A percentile compares a stretch with the other conserved stretches of the same genome.
Conservation (phyloP, 2,329 filamentous ascomycete genomes). For the Exserohilum rostratum region DNA sequence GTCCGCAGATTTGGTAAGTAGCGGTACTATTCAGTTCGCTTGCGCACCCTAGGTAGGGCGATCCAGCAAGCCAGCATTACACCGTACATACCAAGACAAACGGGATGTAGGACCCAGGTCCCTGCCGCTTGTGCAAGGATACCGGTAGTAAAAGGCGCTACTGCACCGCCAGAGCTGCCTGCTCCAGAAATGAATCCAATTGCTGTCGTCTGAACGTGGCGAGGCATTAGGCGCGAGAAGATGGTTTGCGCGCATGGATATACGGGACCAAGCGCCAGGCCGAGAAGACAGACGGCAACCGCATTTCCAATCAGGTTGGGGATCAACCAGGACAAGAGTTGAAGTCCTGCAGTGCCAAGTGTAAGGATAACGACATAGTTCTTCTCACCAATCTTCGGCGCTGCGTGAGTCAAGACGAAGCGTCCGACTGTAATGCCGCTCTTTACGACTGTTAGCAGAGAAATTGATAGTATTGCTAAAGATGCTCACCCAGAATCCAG, state of each 20-base stretch:
- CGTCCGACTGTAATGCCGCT: slow-evolving; percentile 77
- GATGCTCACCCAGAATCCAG: slow-evolving; percentile 64
- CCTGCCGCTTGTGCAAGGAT: slow-evolving; percentile 66
- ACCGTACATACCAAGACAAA: slow-evolving; percentile 69
- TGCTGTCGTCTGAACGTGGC: slow-evolving; percentile 65
- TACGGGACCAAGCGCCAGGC: slow-evolving; percentile 76
- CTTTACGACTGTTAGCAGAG: slow-evolving; percentile 52
- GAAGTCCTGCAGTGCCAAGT: slow-evolving; percentile 67
- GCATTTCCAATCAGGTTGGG: slow-evolving; percentile 67
- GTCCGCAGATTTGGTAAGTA: too few relatives aligned
- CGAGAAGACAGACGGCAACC: slow-evolving; percentile 65
- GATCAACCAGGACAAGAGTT: slow-evolving; percentile 79
- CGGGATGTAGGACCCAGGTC: slow-evolving; percentile 68
- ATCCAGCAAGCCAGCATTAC: slow-evolving; percentile 72
- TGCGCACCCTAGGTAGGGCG: slow-evolving; percentile 61
- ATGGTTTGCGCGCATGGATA: slow-evolving; percentile 75
- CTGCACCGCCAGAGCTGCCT: slow-evolving; percentile 70
- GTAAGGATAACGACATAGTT: slow-evolving; percentile 69
- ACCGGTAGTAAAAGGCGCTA: slow-evolving; percentile 70
- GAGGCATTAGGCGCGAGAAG: slow-evolving; percentile 65
- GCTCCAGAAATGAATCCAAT: slow-evolving; percentile 73
- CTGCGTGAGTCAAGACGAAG: slow-evolving; percentile 71
- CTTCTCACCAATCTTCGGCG: slow-evolving; percentile 73
- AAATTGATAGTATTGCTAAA: background rate
- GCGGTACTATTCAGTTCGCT: slow-evolving; percentile 68